phyloP scores from a whole-genome alignment of 164 flowering plant species.

The Macadamia integrifolia region DNA sequence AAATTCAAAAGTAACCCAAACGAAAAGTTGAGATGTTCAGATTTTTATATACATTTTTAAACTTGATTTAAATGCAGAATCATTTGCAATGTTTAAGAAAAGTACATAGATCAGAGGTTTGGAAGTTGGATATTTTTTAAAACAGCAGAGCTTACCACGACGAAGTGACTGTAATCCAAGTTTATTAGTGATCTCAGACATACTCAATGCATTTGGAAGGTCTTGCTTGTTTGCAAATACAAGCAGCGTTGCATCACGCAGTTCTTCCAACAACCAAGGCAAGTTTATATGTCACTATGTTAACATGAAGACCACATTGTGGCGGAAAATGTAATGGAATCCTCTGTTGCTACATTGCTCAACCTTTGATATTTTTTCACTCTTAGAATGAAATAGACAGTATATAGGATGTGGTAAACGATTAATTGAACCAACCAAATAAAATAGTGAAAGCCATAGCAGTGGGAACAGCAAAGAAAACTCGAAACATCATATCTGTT shows the following conservation, averaged over 20 bases:
- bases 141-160: conserved; percentile 27
- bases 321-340: too few relatives aligned
- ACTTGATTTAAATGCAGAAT: not conserved
- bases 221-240: conserved; percentile 63
- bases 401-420: too few relatives aligned
- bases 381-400: too few relatives aligned
- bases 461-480: too few relatives aligned
- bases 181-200: conserved; percentile 47
- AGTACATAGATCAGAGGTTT: not conserved
- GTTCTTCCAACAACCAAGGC: conserved; percentile 31
- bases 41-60: too few relatives aligned
- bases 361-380: too few relatives aligned
- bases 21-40: not conserved
- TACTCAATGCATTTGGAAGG: conserved; percentile 42
- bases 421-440: too few relatives aligned
- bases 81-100: too few relatives aligned
- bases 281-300: not conserved
- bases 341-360: too few relatives aligned
- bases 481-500: too few relatives aligned
- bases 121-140: not conserved
- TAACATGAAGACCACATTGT: not conserved
- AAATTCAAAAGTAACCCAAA: not conserved
- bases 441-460: too few relatives aligned
- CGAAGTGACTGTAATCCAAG: conserved; percentile 46
- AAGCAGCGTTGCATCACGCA: conserved; percentile 35